Evolutionary conservation across 306 rosid genomes (phyloP).

Genomic region (Prunus dulcis): DNA sequence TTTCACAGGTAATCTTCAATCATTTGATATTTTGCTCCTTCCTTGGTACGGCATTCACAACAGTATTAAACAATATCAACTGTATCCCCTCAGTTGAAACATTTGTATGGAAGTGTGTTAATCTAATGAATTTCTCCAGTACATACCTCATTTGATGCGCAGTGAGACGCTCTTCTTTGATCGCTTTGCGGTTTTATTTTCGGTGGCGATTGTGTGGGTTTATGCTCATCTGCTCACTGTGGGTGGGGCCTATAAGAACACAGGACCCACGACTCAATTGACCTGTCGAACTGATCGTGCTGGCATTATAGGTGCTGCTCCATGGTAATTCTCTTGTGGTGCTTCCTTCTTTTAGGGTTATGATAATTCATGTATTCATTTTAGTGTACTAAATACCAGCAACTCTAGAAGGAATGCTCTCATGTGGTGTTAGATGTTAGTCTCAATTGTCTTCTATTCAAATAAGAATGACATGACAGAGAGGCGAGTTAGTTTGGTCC

Average conservation of each 20-base stretch:
- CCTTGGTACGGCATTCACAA: constrained; percentile 1
- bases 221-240: constrained; percentile 86
- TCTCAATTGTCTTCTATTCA: too few relatives aligned
- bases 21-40: constrained; percentile 6
- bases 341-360: constrained; percentile 1
- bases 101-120: not conserved
- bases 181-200: constrained; percentile 86
- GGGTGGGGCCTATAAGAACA: constrained; percentile 82
- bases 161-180: constrained; percentile 51
- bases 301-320: constrained; percentile 76
- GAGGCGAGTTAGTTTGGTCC: too few relatives aligned
- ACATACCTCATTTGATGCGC: constrained; percentile 66
- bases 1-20: constrained; percentile 67
- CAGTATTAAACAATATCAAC: not conserved
- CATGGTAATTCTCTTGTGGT: constrained; percentile 56
- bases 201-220: constrained; percentile 77
- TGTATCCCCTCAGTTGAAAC: not conserved
- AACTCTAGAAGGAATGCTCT: not conserved
- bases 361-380: not conserved
- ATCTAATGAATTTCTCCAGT: constrained; percentile 46
- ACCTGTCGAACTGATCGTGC: constrained; percentile 95
- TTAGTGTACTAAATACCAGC: not conserved
- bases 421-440: not conserved
- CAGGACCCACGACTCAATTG: constrained; percentile 45
- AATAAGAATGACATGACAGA: too few relatives aligned